Evolutionary conservation across 2,329 filamentous ascomycete genomes (phyloP), one percentile per base, ranked within the genome.

Genomic region (Ascochyta rabiei): DNA sequence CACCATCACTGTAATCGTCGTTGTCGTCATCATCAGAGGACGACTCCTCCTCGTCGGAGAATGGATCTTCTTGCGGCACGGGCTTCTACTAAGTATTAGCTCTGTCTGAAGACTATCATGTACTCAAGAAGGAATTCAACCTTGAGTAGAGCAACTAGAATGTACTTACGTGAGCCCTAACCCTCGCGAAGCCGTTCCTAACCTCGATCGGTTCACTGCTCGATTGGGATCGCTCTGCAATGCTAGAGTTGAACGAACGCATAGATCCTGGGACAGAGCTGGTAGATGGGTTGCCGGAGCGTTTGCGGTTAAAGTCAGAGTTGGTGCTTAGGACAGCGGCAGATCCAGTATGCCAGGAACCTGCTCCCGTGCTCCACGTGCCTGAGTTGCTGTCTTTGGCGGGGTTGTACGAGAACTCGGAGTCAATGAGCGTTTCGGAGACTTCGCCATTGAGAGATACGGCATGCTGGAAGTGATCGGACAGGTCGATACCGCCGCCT

Each of bases 1-100:
- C 71, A 19, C 73, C 74, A 44, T 71, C 70, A n/a, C 71, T 67
- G 42, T 80, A 72, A 24, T 66, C 58, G 33, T 62, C 60, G 19
- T 74, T 76, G 8, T 77, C 75, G 34, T 82, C 80, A 2, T 74
- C 63, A 19, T 37, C 44, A 2, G 49, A 53, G 18, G 45, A 43
- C 74, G 76, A n/a, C 75, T 77, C 77, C 24, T 82, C 80, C 1
- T 75, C 64, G 70, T 77, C 24, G 13, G 28, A 43, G 18, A 24
- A 24, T 12, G 39, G 38, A 23, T 37, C 6, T 2, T 31, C 19
- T 71, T 77, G 24, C 70, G 77, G 31, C 10, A 56, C 45, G 5
- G 55, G 35, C 2, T 58, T 53, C 15, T 48, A 21, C 64, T 71
- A 68, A 75, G 74, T 59, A 21, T 64, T 59, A 28, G 64, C 60